These are phyloP conservation scores for Spergularia bocconei DNA, from an alignment of 148 eudicot species.

Conservation along the genomic window DNA sequence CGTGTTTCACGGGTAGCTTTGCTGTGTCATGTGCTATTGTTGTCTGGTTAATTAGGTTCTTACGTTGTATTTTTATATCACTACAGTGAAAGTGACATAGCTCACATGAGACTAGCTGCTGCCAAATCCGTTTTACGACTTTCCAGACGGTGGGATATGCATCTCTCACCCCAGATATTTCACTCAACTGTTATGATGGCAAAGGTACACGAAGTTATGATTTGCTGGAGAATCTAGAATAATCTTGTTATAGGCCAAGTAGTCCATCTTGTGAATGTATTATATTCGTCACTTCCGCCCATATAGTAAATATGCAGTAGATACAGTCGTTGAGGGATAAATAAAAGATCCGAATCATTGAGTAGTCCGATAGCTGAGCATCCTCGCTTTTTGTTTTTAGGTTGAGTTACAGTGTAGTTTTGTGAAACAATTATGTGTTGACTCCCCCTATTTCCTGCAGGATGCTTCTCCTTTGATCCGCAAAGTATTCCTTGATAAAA, in stretches of 20 bases:
- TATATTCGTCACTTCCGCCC: not conserved
- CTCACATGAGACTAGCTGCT: slow-evolving; percentile 66
- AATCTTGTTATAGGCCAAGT: slow-evolving; percentile 2
- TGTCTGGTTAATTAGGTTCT: slow-evolving; percentile 8
- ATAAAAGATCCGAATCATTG: not conserved
- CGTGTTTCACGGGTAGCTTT: not conserved
- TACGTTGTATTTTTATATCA: slow-evolving; percentile 13
- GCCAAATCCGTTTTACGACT: slow-evolving; percentile 82
- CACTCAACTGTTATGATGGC: slow-evolving; percentile 63
- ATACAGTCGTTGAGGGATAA: not conserved
- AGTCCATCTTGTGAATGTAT: not conserved
- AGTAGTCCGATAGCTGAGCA: not conserved
- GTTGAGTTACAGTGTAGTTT: not conserved
- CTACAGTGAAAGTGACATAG: slow-evolving; percentile 62
- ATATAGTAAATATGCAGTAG: not conserved
- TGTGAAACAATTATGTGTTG: slow-evolving; percentile 12
- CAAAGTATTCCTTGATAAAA: slow-evolving; percentile 59
- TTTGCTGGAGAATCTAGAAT: slow-evolving; percentile 6
- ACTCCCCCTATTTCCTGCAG: slow-evolving; percentile 37
- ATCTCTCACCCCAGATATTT: slow-evolving; percentile 69
- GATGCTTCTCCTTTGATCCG: slow-evolving; percentile 50
- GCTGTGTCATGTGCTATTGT: not conserved
- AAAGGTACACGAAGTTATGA: slow-evolving; percentile 46
- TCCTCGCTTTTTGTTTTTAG: not conserved
- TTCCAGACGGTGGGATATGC: slow-evolving; percentile 87